These are phyloP conservation scores for Pythium myriotylum DNA, from an alignment of 352 stramenopile genomes.

Conservation along the genomic window DNA sequence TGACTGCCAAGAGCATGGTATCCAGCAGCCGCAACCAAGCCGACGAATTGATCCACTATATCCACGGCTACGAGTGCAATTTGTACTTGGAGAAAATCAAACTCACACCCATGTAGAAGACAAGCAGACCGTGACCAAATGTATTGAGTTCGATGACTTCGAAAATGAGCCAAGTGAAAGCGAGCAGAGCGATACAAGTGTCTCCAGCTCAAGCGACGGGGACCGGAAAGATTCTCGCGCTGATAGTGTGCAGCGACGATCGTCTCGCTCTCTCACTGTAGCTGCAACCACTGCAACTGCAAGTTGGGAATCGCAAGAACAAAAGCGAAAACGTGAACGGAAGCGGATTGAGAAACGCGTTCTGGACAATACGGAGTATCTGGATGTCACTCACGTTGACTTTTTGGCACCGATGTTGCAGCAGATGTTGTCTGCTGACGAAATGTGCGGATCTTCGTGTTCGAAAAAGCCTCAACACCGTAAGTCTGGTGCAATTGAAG, in stretches of 20 bases:
- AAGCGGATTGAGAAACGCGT: not conserved
- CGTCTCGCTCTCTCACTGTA: not conserved
- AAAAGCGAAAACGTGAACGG: not conserved
- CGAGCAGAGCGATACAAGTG: no score
- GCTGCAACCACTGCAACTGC: slow-evolving; percentile 1
- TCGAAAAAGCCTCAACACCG: no score
- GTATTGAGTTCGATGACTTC: no score
- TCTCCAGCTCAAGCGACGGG: no score
- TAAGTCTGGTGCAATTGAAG: no score
- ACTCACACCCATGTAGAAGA: no score
- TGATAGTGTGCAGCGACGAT: no score
- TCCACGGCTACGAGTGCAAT: slow-evolving; percentile 1
- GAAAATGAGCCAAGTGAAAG: no score
- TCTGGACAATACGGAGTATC: not conserved
- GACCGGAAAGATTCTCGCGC: no score
- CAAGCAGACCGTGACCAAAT: no score
- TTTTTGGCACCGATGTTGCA: not conserved
- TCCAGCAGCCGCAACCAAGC: slow-evolving; percentile 20
- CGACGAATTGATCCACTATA: slow-evolving; percentile 17
- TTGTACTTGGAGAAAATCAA: not conserved
- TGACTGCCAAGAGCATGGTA: slow-evolving; percentile 64
- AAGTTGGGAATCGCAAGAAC: slow-evolving; percentile 8
- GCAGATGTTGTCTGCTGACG: no score
- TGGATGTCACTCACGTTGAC: slow-evolving; percentile 2
- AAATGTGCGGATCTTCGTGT: no score